Conservation (phyloP, 83 land plant genomes). For the Picea mariana region DNA sequence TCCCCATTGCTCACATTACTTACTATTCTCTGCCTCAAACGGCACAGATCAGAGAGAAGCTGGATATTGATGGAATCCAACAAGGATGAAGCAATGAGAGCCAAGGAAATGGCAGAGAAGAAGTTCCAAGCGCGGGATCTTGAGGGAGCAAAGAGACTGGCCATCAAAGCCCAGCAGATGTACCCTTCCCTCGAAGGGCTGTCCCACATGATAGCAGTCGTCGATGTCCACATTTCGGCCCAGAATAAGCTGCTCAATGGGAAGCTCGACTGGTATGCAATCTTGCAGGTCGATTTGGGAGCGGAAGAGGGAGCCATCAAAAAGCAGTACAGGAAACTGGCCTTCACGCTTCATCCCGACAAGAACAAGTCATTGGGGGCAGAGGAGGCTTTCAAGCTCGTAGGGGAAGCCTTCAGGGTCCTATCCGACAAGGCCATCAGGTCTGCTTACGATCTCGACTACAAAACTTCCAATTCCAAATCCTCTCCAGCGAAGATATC, state of each 20-base stretch:
- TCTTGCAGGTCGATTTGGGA: constrained; percentile 43
- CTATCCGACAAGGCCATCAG: constrained; percentile 39
- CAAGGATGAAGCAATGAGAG: constrained; percentile 17
- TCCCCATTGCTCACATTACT: too few species aligned
- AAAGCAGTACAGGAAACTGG: constrained; percentile 54
- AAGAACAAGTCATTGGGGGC: constrained; percentile 40
- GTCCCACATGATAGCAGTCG: constrained; percentile 10
- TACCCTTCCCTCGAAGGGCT: constrained; percentile 21
- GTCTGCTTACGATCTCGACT: constrained; percentile 40
- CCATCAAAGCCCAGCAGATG: constrained; percentile 19
- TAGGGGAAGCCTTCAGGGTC: constrained; percentile 38
- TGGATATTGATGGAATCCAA: constrained; percentile 15
- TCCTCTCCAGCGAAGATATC: neutral
- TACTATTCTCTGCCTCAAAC: too few species aligned
- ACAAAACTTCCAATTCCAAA: neutral
- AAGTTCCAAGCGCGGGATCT: constrained; percentile 16
- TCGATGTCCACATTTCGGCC: constrained; percentile 22
- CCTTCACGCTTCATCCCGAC: constrained; percentile 63
- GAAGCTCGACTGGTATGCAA: constrained; percentile 48
- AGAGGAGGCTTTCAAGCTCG: constrained; percentile 61
- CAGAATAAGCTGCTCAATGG: neutral
- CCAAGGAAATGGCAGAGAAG: constrained; percentile 19
- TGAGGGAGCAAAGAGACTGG: constrained; percentile 17
- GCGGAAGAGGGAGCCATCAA: constrained; percentile 36
- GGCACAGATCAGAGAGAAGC: too few species aligned